Base-by-base conservation (phyloP, 164 flowering plant genomes). In the Kalanchoe fedtschenkoi region DNA sequence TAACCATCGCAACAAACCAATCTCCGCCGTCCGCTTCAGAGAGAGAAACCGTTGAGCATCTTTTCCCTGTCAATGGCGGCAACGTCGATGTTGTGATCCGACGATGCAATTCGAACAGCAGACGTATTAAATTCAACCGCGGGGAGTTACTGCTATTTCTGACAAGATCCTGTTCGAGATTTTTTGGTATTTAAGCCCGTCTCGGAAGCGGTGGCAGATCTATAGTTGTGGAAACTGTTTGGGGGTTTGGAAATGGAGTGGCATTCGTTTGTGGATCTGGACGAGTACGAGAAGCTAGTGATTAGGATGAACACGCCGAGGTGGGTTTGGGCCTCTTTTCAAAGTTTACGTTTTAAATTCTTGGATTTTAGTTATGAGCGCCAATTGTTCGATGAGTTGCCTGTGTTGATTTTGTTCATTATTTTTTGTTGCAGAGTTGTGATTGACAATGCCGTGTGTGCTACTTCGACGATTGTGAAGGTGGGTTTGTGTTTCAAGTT, bases 201-300 rank as follows among this genome's bases (percentile, higher is more conserved):
- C 1, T 37, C 39, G 39, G 39, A 5, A 15, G 39, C 8, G 11
- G 8, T 37, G 43, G 13, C 9, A 39, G 43, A 39, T 13, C 2
- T 2, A 10, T 4, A 4, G 43, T 2, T 2, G 13, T 4, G 13
- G 43, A 39, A 39, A 39, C 9, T 21, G 54, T 47, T 47, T 47
- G 11, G 54, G 21, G 21, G 14, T 47, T 26, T 42, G 21, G 32
- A 51, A 26, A 81, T 84, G 83, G 90, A 79, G 68, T 72, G 83
- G 83, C 55, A 75, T 57, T 70, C 73, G 29, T 65, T 75, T 68
- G 35, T 76, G 60, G 76, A 87, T 66, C 97, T 77, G 60, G 76
- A 87, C 64, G 99, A 93, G 62, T 90, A 81, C 59, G 91, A 90
- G 61, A 95, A 91, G 78, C 96, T 95, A 66, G 75, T 88, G 1